Conservation (phyloP, 2,329 filamentous ascomycete species). For the Aspergillus brasiliensis region DNA sequence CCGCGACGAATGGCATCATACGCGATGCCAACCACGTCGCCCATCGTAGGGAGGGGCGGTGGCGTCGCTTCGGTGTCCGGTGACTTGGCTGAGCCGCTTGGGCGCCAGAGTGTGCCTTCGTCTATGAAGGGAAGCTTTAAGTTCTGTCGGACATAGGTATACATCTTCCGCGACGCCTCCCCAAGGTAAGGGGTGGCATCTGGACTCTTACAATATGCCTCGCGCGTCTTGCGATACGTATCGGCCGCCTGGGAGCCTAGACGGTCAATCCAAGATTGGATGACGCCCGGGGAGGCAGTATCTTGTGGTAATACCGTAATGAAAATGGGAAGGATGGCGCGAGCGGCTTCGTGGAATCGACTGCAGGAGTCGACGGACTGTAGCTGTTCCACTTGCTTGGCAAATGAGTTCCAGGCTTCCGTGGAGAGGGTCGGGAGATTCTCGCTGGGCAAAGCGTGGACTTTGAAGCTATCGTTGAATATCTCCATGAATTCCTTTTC, state of each 20-base stretch:
- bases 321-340: not conserved
- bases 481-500: not conserved
- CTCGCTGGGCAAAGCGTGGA: not conserved
- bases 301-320: not conserved
- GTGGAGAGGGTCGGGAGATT: not conserved
- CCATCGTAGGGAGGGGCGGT: not conserved
- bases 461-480: not conserved
- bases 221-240: not conserved
- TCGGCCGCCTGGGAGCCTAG: not conserved
- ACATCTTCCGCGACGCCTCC: not conserved
- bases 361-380: not conserved
- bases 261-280: not conserved
- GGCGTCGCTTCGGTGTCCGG: not conserved
- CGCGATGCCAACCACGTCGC: not conserved
- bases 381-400: not conserved
- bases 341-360: not conserved
- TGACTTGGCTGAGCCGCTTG: not conserved
- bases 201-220: not conserved
- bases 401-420: not conserved
- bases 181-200: not conserved
- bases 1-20: constrained; percentile 1
- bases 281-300: not conserved
- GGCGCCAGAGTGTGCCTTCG: not conserved
- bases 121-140: not conserved
- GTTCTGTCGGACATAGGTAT: not conserved